Conservation (phyloP, 148 eudicot genomes). For the Persicaria tinctoria region DNA sequence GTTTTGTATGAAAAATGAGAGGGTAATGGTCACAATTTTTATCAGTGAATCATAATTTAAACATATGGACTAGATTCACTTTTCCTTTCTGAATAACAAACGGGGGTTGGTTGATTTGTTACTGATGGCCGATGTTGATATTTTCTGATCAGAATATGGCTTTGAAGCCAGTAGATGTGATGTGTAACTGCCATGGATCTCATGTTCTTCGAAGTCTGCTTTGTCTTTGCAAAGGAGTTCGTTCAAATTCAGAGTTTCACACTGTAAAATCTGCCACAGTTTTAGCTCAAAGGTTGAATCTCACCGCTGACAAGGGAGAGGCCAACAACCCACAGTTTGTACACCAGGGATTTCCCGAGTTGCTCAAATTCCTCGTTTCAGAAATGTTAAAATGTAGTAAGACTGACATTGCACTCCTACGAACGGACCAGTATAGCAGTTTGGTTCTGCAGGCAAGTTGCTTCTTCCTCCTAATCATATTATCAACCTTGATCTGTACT, state of each 20-base stretch:
- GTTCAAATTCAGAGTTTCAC: constrained; percentile 59
- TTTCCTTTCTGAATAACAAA: no score
- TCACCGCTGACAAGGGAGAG: constrained; percentile 26
- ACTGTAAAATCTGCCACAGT: constrained; percentile 46
- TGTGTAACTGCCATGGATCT: constrained; percentile 85
- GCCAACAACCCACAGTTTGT: constrained; percentile 25
- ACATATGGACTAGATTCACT: no score
- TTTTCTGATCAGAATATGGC: constrained; percentile 49
- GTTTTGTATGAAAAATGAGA: no score
- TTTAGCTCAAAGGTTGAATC: constrained; percentile 65
- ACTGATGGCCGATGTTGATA: not conserved
- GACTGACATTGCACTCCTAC: constrained; percentile 46
- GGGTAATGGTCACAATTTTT: no score
- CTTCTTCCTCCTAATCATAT: constrained; percentile 13
- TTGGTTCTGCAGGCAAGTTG: constrained; percentile 85
- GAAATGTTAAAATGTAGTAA: constrained; percentile 51
- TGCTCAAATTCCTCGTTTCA: constrained; percentile 54
- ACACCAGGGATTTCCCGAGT: constrained; percentile 62
- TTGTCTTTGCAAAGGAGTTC: constrained; percentile 85
- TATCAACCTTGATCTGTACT: not conserved
- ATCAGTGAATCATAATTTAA: no score
- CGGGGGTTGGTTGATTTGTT: not conserved
- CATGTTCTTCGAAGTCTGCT: constrained; percentile 92
- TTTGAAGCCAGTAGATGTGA: constrained; percentile 56
- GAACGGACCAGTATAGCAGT: constrained; percentile 70